Conservation (phyloP, 164 flowering plant species). For the Santalum album region DNA sequence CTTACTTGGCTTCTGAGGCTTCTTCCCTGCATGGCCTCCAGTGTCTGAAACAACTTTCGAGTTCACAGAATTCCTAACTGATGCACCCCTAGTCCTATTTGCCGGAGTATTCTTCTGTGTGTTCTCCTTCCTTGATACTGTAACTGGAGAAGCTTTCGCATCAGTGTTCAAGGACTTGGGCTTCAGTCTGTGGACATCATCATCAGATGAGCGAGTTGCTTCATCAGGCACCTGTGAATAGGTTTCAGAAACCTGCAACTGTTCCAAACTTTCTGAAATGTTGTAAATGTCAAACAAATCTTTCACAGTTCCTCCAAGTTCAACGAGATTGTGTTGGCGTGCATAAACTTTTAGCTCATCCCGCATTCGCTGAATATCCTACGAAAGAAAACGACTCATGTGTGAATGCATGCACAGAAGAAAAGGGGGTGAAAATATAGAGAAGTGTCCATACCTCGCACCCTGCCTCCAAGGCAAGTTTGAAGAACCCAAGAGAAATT, state of each 20-base stretch:
- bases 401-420: too few relatives aligned
- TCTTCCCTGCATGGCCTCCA: conserved; percentile 19
- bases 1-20: conserved; percentile 39
- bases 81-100: conserved; percentile 20
- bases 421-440: too few relatives aligned
- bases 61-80: conserved; percentile 25
- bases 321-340: conserved; percentile 45
- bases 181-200: conserved; percentile 18
- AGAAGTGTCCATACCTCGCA: conserved; percentile 57
- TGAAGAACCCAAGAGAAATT: conserved; percentile 85
- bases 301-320: conserved; percentile 47
- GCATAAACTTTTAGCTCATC: conserved; percentile 73
- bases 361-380: conserved; percentile 35
- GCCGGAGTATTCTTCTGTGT: conserved; percentile 20
- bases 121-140: conserved; percentile 30
- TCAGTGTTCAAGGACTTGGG: conserved; percentile 47
- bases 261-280: conserved; percentile 25
- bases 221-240: conserved; percentile 44
- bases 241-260: conserved; percentile 45
- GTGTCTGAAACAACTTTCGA: conserved; percentile 24
- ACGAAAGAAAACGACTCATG: not conserved
- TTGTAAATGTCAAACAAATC: conserved; percentile 48
- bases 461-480: conserved; percentile 82
- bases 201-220: conserved; percentile 29
- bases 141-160: conserved; percentile 21